Conservation (phyloP, 768 basidiomycete genomes). For the Phallus indusiatus region DNA sequence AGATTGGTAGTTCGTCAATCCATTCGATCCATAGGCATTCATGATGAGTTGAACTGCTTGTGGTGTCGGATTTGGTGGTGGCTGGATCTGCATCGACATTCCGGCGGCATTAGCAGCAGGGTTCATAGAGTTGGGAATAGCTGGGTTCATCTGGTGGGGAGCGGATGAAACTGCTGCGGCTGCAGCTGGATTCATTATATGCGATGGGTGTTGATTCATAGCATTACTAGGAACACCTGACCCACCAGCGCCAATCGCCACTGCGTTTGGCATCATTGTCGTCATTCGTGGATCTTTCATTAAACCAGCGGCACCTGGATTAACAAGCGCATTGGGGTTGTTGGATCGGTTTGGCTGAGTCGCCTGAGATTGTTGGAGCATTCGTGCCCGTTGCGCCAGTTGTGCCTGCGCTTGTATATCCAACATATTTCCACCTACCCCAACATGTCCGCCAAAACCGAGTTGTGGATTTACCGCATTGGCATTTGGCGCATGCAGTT, state of each 20-base stretch:
- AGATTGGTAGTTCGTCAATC: constrained; percentile 6
- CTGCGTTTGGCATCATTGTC: constrained; percentile 19
- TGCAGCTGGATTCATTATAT: neutral
- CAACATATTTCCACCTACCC: neutral
- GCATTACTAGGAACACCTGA: constrained; percentile 24
- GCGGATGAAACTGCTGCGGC: neutral
- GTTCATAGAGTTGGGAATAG: neutral
- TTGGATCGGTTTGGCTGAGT: constrained; percentile 8
- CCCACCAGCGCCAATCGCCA: constrained; percentile 24
- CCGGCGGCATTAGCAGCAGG: neutral
- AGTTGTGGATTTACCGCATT: neutral
- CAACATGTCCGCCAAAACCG: neutral
- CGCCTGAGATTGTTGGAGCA: constrained; percentile 7
- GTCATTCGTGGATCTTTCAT: neutral
- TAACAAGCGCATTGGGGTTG: constrained; percentile 21
- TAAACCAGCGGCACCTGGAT: constrained; percentile 15
- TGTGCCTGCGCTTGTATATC: neutral
- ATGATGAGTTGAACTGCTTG: neutral
- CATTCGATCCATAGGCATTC: neutral
- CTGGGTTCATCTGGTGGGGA: neutral
- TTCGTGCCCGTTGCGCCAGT: neutral
- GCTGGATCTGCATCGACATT: neutral
- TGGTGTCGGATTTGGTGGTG: neutral
- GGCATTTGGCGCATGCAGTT: neutral
- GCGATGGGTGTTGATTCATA: neutral